Evolutionary conservation across 2,329 filamentous ascomycete genomes (phyloP), one percentile per base, ranked within the genome.

Genomic region (Biscogniauxia sp.): DNA sequence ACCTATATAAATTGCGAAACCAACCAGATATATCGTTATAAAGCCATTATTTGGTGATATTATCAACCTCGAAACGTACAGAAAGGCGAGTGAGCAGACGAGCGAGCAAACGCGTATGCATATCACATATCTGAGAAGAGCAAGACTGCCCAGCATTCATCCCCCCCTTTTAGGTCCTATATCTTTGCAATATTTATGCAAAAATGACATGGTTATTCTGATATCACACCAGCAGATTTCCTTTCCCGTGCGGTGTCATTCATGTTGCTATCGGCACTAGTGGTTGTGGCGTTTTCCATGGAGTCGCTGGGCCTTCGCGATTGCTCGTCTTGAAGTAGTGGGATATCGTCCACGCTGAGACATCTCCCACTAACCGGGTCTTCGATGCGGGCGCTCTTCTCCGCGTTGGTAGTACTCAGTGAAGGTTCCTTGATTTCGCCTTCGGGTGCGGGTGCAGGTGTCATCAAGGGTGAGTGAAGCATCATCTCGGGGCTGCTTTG

Each of bases 401-500:
- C 66, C 19, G 67, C 64, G 45, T 66, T 65, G 52, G 58, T 63
- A 26, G 68, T 64, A 52, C 54, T 64, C 17, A 62, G 62, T n/a
- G 59, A 57, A 13, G 60, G 63, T 45, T 64, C 61, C 53, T 66
- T 69, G n/a, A 58, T 57, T 17, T 65, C 65, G 17, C 50, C 49
- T 25, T 68, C 58, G 50, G 62, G 56, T 11, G 60, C 68, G 5
- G 65, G 66, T 26, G 71, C 74, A 3, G 80, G 77, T 20, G 74
- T 76, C 66, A 78, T 68, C 15, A 74, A 51, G 0, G 78, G 79
- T 6, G 75, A 77, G 20, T 72, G 72, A n/a, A 74, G 60, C 60
- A 70, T 71, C 69, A 80, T 68, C 17, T 86, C 84, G 1, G 85
- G 82, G 32, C 78, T 83, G 62, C 80, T 82, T 75, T 97, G 93